Conservation (phyloP, 2,329 filamentous ascomycete genomes). For the Seiridium cupressi region DNA sequence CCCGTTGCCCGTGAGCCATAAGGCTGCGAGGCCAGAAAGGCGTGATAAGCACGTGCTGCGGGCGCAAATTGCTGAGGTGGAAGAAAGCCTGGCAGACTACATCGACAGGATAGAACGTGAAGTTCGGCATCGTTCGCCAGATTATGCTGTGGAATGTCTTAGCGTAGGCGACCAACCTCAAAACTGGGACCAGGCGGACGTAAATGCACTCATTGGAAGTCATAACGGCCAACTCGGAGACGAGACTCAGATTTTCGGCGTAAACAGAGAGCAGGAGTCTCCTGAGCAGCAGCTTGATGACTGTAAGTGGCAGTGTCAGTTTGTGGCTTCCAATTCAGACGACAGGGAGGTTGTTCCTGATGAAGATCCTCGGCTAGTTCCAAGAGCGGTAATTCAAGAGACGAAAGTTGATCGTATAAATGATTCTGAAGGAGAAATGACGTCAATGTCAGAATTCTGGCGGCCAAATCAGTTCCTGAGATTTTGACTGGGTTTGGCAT, state of each 20-base stretch:
- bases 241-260: background rate
- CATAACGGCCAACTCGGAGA: background rate
- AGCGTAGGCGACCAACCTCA: background rate
- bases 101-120: conserved; percentile 33
- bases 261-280: background rate
- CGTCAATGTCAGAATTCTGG: conserved; percentile 38
- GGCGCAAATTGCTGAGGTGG: too few species aligned
- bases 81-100: conserved; percentile 23
- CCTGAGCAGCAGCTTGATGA: background rate
- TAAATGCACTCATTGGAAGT: background rate
- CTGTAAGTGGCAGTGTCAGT: conserved; percentile 1
- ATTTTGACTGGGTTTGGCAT: conserved; percentile 13
- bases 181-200: background rate
- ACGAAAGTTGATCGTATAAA: background rate
- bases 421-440: conserved; percentile 12
- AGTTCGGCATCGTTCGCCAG: background rate
- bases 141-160: background rate
- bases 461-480: conserved; percentile 34
- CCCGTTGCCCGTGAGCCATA: too few species aligned
- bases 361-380: background rate
- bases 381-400: background rate
- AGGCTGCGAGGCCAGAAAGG: too few species aligned
- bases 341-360: background rate
- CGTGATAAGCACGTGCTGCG: too few species aligned
- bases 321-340: conserved; percentile 1